These are phyloP conservation scores for Penicillium paradoxum DNA, from an alignment of 495 filamentous ascomycete species.

Conservation along the genomic window DNA sequence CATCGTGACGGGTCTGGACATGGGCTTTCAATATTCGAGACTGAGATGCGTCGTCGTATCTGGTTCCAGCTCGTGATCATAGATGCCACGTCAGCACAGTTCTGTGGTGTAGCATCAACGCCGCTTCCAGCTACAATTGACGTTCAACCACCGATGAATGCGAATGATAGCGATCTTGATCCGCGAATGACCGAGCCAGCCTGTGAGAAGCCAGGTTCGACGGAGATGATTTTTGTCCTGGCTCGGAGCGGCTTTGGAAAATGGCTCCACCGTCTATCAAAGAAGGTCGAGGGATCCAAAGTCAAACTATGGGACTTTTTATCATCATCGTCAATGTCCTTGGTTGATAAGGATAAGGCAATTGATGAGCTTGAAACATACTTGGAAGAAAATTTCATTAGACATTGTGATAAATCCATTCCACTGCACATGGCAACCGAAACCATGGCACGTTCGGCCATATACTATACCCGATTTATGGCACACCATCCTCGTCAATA, in stretches of 20 bases:
- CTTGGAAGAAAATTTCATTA: conserved; percentile 45
- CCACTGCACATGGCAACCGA: conserved; percentile 55
- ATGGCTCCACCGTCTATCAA: conserved; percentile 37
- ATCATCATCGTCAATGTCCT: conserved; percentile 26
- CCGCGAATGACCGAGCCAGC: conserved; percentile 51
- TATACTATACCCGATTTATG: conserved; percentile 31
- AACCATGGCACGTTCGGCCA: conserved; percentile 37
- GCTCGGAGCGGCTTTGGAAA: conserved; percentile 41
- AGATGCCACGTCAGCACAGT: conserved; percentile 32
- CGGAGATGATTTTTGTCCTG: conserved; percentile 66
- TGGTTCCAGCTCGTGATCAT: conserved; percentile 38
- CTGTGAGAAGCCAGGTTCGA: conserved; percentile 50
- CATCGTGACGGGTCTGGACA: conserved; percentile 38
- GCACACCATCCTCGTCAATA: conserved; percentile 43
- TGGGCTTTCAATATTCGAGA: conserved; percentile 37
- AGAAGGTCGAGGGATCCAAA: conserved; percentile 17
- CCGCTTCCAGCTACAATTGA: conserved; percentile 19
- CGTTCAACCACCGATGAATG: conserved; percentile 43
- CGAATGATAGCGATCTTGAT: conserved; percentile 55
- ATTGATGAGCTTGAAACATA: conserved; percentile 33
- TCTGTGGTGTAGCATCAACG: conserved; percentile 25
- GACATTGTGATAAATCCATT: conserved; percentile 55
- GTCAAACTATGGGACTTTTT: conserved; percentile 29
- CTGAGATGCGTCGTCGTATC: conserved; percentile 42
- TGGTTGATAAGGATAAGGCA: conserved; percentile 44